These are phyloP conservation scores for Biancaea sappan DNA, from an alignment of 306 rosid species.

Conservation along the genomic window DNA sequence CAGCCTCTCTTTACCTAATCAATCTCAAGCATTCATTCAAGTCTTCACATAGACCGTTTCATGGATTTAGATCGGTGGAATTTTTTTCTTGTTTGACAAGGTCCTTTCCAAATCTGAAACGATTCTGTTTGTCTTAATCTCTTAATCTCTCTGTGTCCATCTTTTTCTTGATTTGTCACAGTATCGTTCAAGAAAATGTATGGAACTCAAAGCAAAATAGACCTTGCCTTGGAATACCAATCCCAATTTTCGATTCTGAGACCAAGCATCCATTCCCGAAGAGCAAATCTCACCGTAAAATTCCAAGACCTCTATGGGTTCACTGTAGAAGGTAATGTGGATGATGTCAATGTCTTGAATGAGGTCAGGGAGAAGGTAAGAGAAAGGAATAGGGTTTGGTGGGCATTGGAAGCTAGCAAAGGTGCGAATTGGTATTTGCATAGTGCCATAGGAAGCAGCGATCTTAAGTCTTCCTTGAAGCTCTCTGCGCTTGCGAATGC, in stretches of 20 bases:
- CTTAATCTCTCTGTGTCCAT: neutral
- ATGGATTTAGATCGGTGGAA: conserved; percentile 39
- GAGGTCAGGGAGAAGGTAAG: conserved; percentile 80
- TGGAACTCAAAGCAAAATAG: conserved; percentile 59
- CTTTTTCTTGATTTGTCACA: conserved; percentile 38
- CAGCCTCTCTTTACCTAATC: conserved; percentile 25
- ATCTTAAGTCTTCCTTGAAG: conserved; percentile 60
- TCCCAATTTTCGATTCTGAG: conserved; percentile 61
- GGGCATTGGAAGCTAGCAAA: conserved; percentile 78
- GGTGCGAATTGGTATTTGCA: conserved; percentile 80
- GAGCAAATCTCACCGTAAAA: conserved; percentile 71
- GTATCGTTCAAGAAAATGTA: conserved; percentile 41
- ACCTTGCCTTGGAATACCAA: conserved; percentile 59
- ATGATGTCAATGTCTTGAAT: conserved; percentile 73
- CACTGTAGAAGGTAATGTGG: conserved; percentile 79
- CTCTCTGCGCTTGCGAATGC: conserved; percentile 58
- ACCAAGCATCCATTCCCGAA: conserved; percentile 70
- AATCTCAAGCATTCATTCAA: conserved; percentile 19
- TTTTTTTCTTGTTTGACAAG: conserved; percentile 39
- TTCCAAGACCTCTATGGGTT: conserved; percentile 79
- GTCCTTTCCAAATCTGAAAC: conserved; percentile 3
- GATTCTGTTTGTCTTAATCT: neutral
- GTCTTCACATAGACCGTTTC: conserved; percentile 32
- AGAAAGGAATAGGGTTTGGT: conserved; percentile 70
- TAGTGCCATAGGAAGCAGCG: conserved; percentile 38